These are phyloP conservation scores for Diatrype stigma DNA, from an alignment of 2,329 filamentous ascomycete genomes.

Conservation along the genomic window DNA sequence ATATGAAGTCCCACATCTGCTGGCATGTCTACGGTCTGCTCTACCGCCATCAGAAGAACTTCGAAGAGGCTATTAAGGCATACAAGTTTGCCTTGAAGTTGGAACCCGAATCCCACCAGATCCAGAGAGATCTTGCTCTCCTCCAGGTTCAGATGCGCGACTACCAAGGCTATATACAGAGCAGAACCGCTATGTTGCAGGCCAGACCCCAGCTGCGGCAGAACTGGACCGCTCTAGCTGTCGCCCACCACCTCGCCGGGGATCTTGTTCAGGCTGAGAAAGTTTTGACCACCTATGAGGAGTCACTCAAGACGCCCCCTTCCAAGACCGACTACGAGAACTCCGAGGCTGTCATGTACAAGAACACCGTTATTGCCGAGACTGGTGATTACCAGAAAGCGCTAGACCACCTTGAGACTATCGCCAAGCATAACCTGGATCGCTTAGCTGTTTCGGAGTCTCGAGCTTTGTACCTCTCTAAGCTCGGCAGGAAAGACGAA, in stretches of 20 bases:
- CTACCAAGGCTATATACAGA: conserved; percentile 89
- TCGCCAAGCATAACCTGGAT: conserved; percentile 76
- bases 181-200: conserved; percentile 82
- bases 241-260: conserved; percentile 87
- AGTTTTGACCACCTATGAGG: conserved; percentile 86
- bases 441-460: conserved; percentile 80
- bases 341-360: conserved; percentile 91
- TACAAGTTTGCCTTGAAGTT: conserved; percentile 93
- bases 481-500: conserved; percentile 72
- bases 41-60: conserved; percentile 93
- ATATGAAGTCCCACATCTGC: conserved; percentile 99
- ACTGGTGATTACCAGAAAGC: conserved; percentile 78
- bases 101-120: conserved; percentile 91
- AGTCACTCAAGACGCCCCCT: conserved; percentile 79
- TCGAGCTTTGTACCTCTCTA: conserved; percentile 76
- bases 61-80: conserved; percentile 97
- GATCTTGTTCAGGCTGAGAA: conserved; percentile 84
- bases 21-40: conserved; percentile 98
- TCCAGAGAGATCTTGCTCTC: conserved; percentile 87
- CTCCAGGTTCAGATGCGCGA: conserved; percentile 96
- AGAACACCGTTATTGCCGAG: conserved; percentile 91
- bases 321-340: conserved; percentile 81
- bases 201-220: conserved; percentile 76
- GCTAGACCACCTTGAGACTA: conserved; percentile 76
- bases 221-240: conserved; percentile 96